These are phyloP conservation scores for Trametes sp. DNA, from an alignment of 1,284 basidiomycete genomes.

Conservation along the genomic window DNA sequence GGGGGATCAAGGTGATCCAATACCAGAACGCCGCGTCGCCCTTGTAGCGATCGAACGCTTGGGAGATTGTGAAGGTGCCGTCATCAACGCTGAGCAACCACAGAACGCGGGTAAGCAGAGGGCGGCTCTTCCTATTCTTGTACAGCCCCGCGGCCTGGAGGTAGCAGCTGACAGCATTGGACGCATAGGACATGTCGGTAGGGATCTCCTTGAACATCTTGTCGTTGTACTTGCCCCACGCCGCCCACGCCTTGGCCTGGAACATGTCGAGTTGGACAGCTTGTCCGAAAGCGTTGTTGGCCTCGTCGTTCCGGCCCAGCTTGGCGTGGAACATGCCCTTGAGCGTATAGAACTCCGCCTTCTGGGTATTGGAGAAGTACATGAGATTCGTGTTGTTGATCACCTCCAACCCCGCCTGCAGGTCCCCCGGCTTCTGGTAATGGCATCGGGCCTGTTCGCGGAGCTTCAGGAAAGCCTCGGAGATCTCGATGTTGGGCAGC, in stretches of 20 bases:
- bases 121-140: constrained; percentile 94
- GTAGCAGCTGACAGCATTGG: constrained; percentile 96
- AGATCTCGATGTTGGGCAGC: constrained; percentile 99
- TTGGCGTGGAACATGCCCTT: constrained; percentile 99
- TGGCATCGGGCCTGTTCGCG: constrained; percentile 99
- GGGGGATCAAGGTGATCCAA: constrained; percentile 98
- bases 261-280: constrained; percentile 96
- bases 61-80: constrained; percentile 74
- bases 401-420: constrained; percentile 94
- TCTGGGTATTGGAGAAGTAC: constrained; percentile 96
- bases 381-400: constrained; percentile 99
- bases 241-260: constrained; percentile 97
- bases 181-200: constrained; percentile 78
- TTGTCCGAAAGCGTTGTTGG: constrained; percentile 92
- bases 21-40: constrained; percentile 98
- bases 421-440: constrained; percentile 94
- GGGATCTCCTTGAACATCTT: constrained; percentile 90
- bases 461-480: constrained; percentile 98
- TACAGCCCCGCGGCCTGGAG: constrained; percentile 97
- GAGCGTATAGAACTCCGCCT: constrained; percentile 99
- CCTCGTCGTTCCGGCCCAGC: constrained; percentile 88
- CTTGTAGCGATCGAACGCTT: constrained; percentile 96
- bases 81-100: constrained; percentile 99
- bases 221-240: constrained; percentile 98
- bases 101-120: constrained; percentile 89